Evolutionary conservation across 148 eudicot species (phyloP).

Genomic region (Spergularia bocconei): DNA sequence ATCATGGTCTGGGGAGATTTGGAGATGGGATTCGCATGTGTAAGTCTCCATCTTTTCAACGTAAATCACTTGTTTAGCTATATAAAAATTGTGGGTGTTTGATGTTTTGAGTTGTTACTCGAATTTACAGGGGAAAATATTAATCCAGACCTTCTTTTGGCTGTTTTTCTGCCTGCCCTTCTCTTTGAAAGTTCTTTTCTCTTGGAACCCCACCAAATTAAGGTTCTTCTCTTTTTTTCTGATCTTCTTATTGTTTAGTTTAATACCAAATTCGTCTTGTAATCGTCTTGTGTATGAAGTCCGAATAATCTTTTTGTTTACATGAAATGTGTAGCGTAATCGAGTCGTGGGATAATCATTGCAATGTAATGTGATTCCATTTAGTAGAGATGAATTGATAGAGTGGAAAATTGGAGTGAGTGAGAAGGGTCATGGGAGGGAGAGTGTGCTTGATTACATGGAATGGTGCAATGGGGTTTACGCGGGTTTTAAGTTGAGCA

Average conservation of each 20-base stretch:
- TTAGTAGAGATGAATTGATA: too few relatives aligned
- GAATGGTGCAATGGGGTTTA: too few relatives aligned
- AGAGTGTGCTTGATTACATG: too few relatives aligned
- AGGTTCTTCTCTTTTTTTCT: constrained; percentile 51
- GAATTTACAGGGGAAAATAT: constrained; percentile 74
- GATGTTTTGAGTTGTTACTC: constrained; percentile 11
- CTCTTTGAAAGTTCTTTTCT: constrained; percentile 92
- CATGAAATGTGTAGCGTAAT: too few relatives aligned
- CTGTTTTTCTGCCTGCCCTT: constrained; percentile 97
- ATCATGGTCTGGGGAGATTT: constrained; percentile 70
- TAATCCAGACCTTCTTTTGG: constrained; percentile 87
- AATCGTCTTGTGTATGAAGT: background rate
- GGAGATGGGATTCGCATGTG: constrained; percentile 94
- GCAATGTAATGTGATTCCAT: too few relatives aligned
- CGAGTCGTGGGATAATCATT: too few relatives aligned
- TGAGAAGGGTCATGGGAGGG: too few relatives aligned
- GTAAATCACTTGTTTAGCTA: background rate
- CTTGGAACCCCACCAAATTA: constrained; percentile 96
- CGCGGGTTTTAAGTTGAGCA: too few relatives aligned
- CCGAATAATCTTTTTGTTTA: too few relatives aligned
- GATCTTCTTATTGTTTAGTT: too few relatives aligned
- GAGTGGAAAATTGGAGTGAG: too few relatives aligned
- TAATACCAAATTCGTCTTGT: background rate
- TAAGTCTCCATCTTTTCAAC: constrained; percentile 53
- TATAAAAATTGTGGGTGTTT: background rate